Evolutionary conservation across 306 rosid genomes (phyloP), one percentile per base, ranked within the genome.

Genomic region (Bauhinia variegata): DNA sequence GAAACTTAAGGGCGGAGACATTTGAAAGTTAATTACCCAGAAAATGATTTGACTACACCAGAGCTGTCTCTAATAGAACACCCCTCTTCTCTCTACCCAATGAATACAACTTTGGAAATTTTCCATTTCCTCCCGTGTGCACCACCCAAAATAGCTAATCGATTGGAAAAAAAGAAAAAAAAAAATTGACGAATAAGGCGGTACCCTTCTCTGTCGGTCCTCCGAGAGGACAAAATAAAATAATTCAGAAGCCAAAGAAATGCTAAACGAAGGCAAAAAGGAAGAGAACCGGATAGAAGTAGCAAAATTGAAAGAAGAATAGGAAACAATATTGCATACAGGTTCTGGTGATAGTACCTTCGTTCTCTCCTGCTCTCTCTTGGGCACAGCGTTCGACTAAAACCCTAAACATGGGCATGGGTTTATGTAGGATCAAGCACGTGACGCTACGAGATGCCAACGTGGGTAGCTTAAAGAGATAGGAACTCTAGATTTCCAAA

Each of bases 361-460:
- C 6, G 60, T 52, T 43, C 31, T 57, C 32, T 57, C 11, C 31
- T 14, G 72, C 28, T 50, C 11, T 8, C 68, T 48, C 23, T 1
- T 2, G 9, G 0, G 9, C 41, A 32, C 69, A 4, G 42, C 3
- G 59, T 19, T 30, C 6, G 37, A 14, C 83, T 82, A n/a, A n/a
- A n/a, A 87, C 89, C 89, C 95, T 87, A 84, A 65, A 28, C 14
- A 44, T n/a, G n/a, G n/a, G n/a, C 51, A 70, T 48, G 83, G 88
- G 82, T 79, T 84, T 82, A 72, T 51, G 79, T 58, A 77, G 69
- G 16, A 23, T 0, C 16, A 19, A 5, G 57, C 5, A 11, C 3
- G 52, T 60, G 19, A 15, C 16, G n/a, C n/a, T n/a, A n/a, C n/a
- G 43, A 56, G 41, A 44, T 18, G 41, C 42, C 30, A 31, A 19